These are phyloP conservation scores for Leccinum angustisporum DNA, from an alignment of 1,284 basidiomycete genomes.

Conservation along the genomic window DNA sequence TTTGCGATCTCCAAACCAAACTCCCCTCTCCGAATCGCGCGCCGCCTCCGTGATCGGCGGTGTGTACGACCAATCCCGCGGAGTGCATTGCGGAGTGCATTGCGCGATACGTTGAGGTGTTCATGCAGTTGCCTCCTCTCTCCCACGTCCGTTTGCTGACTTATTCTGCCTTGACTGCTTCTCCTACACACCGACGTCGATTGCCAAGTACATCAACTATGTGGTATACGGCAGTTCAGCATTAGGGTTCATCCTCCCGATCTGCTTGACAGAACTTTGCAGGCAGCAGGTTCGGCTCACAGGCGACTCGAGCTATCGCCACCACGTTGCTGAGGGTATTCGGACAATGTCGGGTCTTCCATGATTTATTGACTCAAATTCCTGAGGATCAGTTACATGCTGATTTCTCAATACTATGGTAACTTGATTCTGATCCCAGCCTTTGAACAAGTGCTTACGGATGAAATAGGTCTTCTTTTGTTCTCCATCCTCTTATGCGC, in stretches of 20 bases:
- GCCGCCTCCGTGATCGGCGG: no score
- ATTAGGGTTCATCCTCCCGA: slow-evolving; percentile 39
- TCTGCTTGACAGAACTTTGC: slow-evolving; percentile 62
- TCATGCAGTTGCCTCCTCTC: no score
- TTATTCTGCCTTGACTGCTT: no score
- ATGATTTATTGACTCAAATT: slow-evolving; percentile 57
- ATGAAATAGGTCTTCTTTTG: slow-evolving; percentile 73
- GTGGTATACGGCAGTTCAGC: slow-evolving; percentile 38
- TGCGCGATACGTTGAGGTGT: no score
- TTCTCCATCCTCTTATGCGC: slow-evolving; percentile 49
- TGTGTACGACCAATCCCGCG: no score
- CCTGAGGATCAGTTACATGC: slow-evolving; percentile 47
- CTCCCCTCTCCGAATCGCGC: no score
- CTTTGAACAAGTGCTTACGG: slow-evolving; percentile 10
- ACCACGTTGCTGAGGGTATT: slow-evolving; percentile 69
- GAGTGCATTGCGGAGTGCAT: no score
- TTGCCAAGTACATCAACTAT: slow-evolving; percentile 40
- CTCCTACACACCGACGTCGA: slow-evolving; percentile 12
- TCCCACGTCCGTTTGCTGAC: no score
- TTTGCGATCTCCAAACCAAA: no score
- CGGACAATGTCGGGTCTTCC: slow-evolving; percentile 76
- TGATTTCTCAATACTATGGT: slow-evolving; percentile 82
- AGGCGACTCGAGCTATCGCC: slow-evolving; percentile 65
- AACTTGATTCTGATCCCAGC: slow-evolving; percentile 22
- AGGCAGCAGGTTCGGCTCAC: slow-evolving; percentile 62